Evolutionary conservation across 108 stramenopile species (phyloP).

Genomic region (Fistulifera pelliculosa): DNA sequence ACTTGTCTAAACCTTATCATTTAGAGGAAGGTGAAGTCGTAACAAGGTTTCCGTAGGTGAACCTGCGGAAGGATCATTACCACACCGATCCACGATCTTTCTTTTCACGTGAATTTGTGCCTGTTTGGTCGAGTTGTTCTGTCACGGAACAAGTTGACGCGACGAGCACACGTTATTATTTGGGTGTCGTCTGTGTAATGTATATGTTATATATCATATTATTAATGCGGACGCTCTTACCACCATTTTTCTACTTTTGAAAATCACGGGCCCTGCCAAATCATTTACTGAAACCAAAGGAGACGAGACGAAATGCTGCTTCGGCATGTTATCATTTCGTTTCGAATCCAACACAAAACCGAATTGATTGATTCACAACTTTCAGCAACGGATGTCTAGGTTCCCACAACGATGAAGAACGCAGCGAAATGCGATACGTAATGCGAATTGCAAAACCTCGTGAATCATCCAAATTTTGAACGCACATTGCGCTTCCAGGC

Average conservation of each 20-base stretch:
- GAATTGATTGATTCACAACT: slow-evolving; percentile 56
- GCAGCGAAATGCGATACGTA: slow-evolving; percentile 98
- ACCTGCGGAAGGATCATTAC: slow-evolving; percentile 98
- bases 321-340: no score
- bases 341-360: neutral
- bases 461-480: slow-evolving; percentile 95
- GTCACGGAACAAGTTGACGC: no score
- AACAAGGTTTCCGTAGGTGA: slow-evolving; percentile 99
- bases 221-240: no score
- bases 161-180: no score
- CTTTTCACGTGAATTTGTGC: slow-evolving; percentile 7
- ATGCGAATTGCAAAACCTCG: slow-evolving; percentile 94
- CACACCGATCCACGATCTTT: slow-evolving; percentile 72
- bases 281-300: no score
- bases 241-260: no score
- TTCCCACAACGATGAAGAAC: slow-evolving; percentile 98
- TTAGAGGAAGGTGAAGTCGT: slow-evolving; percentile 97
- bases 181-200: no score
- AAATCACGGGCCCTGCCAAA: no score
- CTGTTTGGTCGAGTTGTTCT: no score
- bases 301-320: no score
- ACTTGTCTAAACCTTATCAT: slow-evolving; percentile 89
- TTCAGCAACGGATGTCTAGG: slow-evolving; percentile 97
- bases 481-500: slow-evolving; percentile 91
- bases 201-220: no score